Conservation (phyloP, 1,284 basidiomycete genomes). For the Malassezia pachydermatis region DNA sequence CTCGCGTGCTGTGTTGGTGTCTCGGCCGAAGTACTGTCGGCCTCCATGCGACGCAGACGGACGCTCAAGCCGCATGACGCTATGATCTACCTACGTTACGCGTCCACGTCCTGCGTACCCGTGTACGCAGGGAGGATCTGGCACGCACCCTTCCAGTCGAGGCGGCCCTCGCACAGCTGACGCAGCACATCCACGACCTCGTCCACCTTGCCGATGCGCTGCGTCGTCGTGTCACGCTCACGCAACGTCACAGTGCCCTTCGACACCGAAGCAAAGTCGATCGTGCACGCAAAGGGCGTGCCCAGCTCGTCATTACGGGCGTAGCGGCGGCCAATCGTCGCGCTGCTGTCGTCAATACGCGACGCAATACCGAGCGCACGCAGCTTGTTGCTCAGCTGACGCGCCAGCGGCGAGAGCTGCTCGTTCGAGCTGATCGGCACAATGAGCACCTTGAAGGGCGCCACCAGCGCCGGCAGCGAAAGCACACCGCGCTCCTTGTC, state of each 20-base stretch:
- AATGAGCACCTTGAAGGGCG: slow-evolving; percentile 90
- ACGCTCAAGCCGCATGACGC: too few relatives aligned
- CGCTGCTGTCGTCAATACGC: slow-evolving; percentile 87
- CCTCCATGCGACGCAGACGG: neutral
- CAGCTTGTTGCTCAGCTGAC: slow-evolving; percentile 76
- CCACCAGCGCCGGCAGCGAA: slow-evolving; percentile 77
- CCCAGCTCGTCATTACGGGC: slow-evolving; percentile 96
- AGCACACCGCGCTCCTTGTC: slow-evolving; percentile 57
- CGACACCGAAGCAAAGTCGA: slow-evolving; percentile 86
- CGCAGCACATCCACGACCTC: slow-evolving; percentile 70
- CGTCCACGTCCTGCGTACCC: slow-evolving; percentile 60
- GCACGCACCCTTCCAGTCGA: slow-evolving; percentile 68
- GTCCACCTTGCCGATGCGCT: slow-evolving; percentile 84
- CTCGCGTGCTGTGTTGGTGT: neutral
- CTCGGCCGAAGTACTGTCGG: slow-evolving; percentile 4
- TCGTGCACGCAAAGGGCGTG: slow-evolving; percentile 87
- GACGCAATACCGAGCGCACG: slow-evolving; percentile 78
- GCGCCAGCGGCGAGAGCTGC: slow-evolving; percentile 72
- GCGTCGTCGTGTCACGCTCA: slow-evolving; percentile 86
- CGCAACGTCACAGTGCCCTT: slow-evolving; percentile 50
- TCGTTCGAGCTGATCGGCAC: slow-evolving; percentile 84
- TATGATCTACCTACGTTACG: too few relatives aligned
- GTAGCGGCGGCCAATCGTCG: slow-evolving; percentile 91
- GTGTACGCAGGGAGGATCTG: slow-evolving; percentile 67
- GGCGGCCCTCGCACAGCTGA: slow-evolving; percentile 43